phyloP scores from a whole-genome alignment of 345 rosid species.

The Excoecaria agallocha region DNA sequence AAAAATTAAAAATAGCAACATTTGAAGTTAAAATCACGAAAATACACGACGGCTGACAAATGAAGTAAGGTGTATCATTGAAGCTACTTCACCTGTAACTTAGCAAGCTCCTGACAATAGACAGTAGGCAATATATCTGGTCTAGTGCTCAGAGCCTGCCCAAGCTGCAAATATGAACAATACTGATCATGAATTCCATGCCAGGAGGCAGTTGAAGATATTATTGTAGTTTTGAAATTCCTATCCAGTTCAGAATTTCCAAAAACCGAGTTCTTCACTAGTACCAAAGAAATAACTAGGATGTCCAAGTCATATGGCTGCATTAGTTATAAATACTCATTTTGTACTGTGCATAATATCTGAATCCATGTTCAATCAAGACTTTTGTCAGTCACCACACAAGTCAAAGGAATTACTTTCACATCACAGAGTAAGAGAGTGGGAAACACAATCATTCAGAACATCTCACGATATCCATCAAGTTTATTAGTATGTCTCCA shows the following conservation, averaged over 20 bases:
- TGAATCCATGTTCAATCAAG: neutral
- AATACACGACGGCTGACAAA: conserved; percentile 3
- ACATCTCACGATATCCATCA: neutral
- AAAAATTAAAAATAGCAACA: neutral
- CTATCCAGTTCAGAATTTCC: conserved; percentile 8
- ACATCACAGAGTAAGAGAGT: neutral
- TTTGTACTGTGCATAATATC: neutral
- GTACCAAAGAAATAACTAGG: neutral
- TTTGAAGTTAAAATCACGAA: neutral
- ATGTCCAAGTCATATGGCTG: neutral
- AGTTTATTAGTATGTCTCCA: neutral
- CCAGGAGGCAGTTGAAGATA: neutral
- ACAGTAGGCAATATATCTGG: conserved; percentile 80
- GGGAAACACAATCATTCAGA: neutral
- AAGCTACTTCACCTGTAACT: conserved; percentile 61
- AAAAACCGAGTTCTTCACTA: conserved; percentile 4
- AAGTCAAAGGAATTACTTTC: neutral
- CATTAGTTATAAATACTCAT: neutral
- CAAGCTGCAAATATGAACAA: conserved; percentile 58
- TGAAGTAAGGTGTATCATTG: neutral
- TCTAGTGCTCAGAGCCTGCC: conserved; percentile 96
- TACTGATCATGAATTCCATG: neutral
- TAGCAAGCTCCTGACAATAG: conserved; percentile 90
- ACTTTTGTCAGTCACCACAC: neutral
- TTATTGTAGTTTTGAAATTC: conserved; percentile 7